Evolutionary conservation across 805 yeast genomes (phyloP), one percentile per base, ranked within the genome.

Genomic region (Suhomyces tanzawaensis): DNA sequence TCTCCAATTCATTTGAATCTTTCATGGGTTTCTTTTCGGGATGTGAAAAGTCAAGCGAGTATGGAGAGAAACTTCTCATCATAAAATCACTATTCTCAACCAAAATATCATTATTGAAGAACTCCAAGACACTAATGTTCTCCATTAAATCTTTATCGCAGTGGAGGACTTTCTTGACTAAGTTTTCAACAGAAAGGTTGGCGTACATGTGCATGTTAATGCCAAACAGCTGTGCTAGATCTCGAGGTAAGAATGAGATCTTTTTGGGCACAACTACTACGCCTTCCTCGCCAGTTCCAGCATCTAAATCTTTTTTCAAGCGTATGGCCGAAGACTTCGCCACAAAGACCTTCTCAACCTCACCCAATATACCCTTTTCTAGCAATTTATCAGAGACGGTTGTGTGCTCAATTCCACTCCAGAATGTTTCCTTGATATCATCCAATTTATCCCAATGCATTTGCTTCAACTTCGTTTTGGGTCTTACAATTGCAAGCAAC

Each of bases 381-480:
- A 74, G 67, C 34, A 91, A 67, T 44, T 79, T 79, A 42, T 79
- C 83, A 2, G 84, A 77, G 29, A 79, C 63, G 15, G 69, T 71
- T 2, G 72, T 74, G 16, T 82, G 79, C 27, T 81, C 77, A 22
- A 79, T 71, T 19, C 76, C 74, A 14, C 79, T 75, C 98, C 99
- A 91, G 42, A 93, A 84, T 0, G 98, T 90, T 31, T 82, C 77
- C 36, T 82, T 85, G 15, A 93, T 83, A 42, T 81, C 74, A 23
- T 91, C 96, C 26, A 95, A 72, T 53, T 85, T 87, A 50, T 91
- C 96, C 98, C 98, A 95, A 58, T 93, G 99, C 69, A 93, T 74
- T 58, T 91, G 99, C 58, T 95, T 93, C 47, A 93, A 74, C 56
- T 84, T 86, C 42, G 78, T 72, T 53, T 77, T 80, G 3, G 95